phyloP scores from a whole-genome alignment of 192 early-diverging fungal genomes.

The Rhizophagus prolifer region DNA sequence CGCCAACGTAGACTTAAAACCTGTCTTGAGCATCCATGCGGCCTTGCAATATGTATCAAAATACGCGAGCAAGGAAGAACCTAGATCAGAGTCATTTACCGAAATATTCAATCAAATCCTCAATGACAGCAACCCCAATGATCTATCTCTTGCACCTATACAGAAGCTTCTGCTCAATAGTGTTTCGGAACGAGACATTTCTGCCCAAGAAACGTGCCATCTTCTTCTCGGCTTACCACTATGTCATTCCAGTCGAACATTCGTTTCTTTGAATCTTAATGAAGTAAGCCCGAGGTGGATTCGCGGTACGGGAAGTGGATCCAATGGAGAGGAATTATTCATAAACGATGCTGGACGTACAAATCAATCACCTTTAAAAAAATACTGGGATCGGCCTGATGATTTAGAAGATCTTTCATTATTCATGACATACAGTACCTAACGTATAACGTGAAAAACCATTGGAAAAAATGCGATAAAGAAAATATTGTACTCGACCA shows the following conservation, averaged over 20 bases:
- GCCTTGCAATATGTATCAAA: background rate
- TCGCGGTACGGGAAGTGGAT: background rate
- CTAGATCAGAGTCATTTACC: no score
- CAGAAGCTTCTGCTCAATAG: background rate
- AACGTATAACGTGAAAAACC: background rate
- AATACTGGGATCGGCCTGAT: background rate
- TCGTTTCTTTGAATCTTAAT: conserved; percentile 16
- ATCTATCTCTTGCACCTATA: background rate
- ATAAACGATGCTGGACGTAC: background rate
- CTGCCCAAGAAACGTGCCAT: conserved; percentile 13
- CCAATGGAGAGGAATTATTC: background rate
- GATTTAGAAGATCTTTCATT: conserved; percentile 19
- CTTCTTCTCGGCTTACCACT: conserved; percentile 12
- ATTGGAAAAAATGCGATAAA: background rate
- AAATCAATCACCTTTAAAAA: background rate
- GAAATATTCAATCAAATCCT: no score
- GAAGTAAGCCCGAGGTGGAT: background rate
- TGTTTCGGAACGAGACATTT: no score
- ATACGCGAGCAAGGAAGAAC: no score
- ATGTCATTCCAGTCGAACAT: background rate
- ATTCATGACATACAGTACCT: conserved; percentile 2
- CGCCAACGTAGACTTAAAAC: conserved; percentile 6
- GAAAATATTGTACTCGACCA: conserved; percentile 3
- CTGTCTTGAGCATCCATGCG: background rate
- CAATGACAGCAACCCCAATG: background rate